Evolutionary conservation across 208 protist genomes (phyloP).

Genomic region (Trypanosoma scelopori): DNA sequence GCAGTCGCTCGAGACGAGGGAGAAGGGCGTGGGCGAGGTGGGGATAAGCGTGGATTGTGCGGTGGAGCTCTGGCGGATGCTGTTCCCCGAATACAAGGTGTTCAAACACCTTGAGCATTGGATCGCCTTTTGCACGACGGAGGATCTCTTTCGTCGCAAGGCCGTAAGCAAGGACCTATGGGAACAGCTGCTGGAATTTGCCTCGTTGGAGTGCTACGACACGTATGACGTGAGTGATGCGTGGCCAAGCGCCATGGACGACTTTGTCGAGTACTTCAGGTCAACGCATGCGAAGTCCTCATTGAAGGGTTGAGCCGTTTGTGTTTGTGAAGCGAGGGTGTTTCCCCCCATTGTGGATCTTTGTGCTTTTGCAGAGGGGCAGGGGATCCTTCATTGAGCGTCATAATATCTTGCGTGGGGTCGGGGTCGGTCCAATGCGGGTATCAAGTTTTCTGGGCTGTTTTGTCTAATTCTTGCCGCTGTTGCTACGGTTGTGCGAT

Average conservation of each 20-base stretch:
- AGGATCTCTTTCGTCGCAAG: slow-evolving; percentile 28
- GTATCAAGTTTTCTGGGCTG: no score
- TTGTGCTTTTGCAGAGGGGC: not conserved
- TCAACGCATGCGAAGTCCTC: slow-evolving; percentile 1
- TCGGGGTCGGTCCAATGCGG: no score
- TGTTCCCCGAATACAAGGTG: slow-evolving; percentile 46
- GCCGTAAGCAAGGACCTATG: slow-evolving; percentile 65
- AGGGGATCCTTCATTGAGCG: no score
- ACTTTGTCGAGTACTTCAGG: slow-evolving; percentile 68
- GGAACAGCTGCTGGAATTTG: slow-evolving; percentile 70
- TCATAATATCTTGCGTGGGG: no score
- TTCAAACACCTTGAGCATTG: slow-evolving; percentile 55
- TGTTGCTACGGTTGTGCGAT: no score
- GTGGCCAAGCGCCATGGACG: slow-evolving; percentile 82
- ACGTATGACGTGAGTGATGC: slow-evolving; percentile 63
- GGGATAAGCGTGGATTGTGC: slow-evolving; percentile 34
- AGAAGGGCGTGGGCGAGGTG: not conserved
- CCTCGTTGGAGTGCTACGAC: slow-evolving; percentile 44
- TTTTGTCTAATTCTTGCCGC: no score
- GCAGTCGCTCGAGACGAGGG: slow-evolving; percentile 20
- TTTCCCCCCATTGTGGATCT: not conserved
- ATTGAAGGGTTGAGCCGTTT: not conserved
- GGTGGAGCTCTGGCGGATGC: slow-evolving; percentile 70
- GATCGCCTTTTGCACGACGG: slow-evolving; percentile 51
- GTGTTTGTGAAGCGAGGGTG: no score